Conservation (phyloP, 345 rosid species). For the Laguncularia racemosa region DNA sequence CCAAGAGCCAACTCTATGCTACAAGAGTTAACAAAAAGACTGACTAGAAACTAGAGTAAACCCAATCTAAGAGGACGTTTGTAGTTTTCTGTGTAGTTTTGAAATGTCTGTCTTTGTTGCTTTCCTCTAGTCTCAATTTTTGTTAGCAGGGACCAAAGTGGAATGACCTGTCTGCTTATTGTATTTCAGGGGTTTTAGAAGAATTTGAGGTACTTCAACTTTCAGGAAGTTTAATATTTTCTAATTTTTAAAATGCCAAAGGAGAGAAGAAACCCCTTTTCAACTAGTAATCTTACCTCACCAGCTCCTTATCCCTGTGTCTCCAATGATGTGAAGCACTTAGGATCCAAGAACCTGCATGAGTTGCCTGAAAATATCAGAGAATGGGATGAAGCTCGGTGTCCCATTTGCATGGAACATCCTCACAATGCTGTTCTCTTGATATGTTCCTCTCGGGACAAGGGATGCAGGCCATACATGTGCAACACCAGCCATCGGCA, state of each 20-base stretch:
- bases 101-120: too few relatives aligned
- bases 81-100: too few relatives aligned
- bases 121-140: too few relatives aligned
- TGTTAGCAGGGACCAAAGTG: too few relatives aligned
- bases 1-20: too few relatives aligned
- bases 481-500: constrained; percentile 65
- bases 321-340: constrained; percentile 24
- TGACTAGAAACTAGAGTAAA: too few relatives aligned
- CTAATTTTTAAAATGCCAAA: constrained; percentile 32
- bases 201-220: too few relatives aligned
- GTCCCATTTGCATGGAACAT: constrained; percentile 71
- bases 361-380: constrained; percentile 26
- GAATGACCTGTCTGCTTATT: too few relatives aligned
- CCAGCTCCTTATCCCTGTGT: constrained; percentile 45
- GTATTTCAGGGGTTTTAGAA: too few relatives aligned
- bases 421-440: constrained; percentile 71
- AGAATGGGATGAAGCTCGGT: constrained; percentile 60
- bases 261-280: constrained; percentile 29
- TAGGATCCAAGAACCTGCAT: constrained; percentile 7
- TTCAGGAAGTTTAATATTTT: neutral
- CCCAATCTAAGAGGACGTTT: too few relatives aligned
- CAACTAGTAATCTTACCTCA: constrained; percentile 25
- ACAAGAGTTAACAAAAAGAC: too few relatives aligned
- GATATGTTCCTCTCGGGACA: constrained; percentile 44
- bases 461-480: constrained; percentile 65